Evolutionary conservation across 495 filamentous ascomycete genomes (phyloP).

Genomic region (Margaritispora aquatica): DNA sequence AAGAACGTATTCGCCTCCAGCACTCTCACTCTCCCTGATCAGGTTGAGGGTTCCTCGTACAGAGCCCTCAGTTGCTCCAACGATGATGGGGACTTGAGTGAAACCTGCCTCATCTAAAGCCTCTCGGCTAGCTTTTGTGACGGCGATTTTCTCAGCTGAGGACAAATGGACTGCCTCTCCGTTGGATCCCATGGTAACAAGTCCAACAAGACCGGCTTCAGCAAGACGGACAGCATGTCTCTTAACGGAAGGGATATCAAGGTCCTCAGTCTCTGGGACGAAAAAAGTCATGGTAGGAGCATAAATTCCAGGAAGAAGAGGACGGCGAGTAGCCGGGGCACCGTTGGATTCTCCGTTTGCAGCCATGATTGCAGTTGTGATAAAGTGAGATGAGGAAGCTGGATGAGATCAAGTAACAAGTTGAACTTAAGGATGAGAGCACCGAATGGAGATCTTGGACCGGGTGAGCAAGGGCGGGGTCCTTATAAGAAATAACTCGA

Average conservation of each 20-base stretch:
- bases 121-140: conserved; percentile 73
- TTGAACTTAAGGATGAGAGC: too few relatives aligned
- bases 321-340: conserved; percentile 39
- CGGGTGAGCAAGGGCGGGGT: background rate
- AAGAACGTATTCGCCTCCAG: conserved; percentile 73
- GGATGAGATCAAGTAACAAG: background rate
- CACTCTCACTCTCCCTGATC: conserved; percentile 58
- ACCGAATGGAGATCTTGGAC: background rate
- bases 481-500: conserved; percentile 1
- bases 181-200: conserved; percentile 87
- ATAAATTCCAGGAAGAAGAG: conserved; percentile 80
- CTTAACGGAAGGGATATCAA: conserved; percentile 74
- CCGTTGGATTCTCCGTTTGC: conserved; percentile 29
- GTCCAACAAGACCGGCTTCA: conserved; percentile 69
- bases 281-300: conserved; percentile 91
- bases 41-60: conserved; percentile 71
- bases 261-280: conserved; percentile 70
- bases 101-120: conserved; percentile 79
- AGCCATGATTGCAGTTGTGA: conserved; percentile 25
- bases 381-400: background rate
- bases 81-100: conserved; percentile 68
- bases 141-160: conserved; percentile 63
- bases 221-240: conserved; percentile 77
- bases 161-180: conserved; percentile 83
- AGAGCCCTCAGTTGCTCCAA: conserved; percentile 72